These are phyloP conservation scores for Roridomyces roridus DNA, from an alignment of 768 basidiomycete species.

Conservation along the genomic window DNA sequence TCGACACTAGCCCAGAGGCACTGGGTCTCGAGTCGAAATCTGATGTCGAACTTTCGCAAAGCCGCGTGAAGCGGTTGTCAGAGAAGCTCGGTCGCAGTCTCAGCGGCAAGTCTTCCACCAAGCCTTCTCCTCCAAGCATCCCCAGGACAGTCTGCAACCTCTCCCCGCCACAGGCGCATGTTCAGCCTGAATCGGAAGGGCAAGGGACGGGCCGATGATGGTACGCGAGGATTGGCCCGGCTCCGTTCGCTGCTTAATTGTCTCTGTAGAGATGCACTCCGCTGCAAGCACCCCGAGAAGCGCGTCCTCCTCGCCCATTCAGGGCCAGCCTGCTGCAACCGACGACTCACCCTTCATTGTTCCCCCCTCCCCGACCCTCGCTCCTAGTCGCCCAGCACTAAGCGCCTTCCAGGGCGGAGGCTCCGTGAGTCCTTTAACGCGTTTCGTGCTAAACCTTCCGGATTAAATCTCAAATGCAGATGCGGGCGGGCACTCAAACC, in stretches of 20 bases:
- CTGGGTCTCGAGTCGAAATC: conserved; percentile 36
- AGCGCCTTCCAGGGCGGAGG: conserved; percentile 69
- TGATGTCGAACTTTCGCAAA: conserved; percentile 39
- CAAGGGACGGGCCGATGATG: conserved; percentile 46
- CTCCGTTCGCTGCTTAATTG: not conserved
- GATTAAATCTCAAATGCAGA: conserved; percentile 50
- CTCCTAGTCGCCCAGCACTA: conserved; percentile 49
- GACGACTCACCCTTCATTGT: conserved; percentile 75
- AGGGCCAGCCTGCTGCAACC: conserved; percentile 19
- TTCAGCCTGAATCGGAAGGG: conserved; percentile 62
- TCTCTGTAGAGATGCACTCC: conserved; percentile 26
- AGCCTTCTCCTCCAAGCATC: conserved; percentile 28
- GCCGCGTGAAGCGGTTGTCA: conserved; percentile 60
- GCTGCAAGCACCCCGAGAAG: conserved; percentile 36
- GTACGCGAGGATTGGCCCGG: conserved; percentile 26
- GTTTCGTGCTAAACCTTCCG: conserved; percentile 12
- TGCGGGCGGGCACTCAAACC: conserved; percentile 88
- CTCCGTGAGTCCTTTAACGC: conserved; percentile 58
- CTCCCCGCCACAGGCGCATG: conserved; percentile 52
- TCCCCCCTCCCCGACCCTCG: conserved; percentile 69
- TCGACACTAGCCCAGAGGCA: conserved; percentile 41
- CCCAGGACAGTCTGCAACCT: conserved; percentile 34
- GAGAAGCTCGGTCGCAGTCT: conserved; percentile 66
- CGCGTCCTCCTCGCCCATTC: conserved; percentile 37
- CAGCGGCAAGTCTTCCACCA: conserved; percentile 44